Evolutionary conservation across 202 grass and related monocot species (phyloP).

Genomic region (Zoysia matrella): DNA sequence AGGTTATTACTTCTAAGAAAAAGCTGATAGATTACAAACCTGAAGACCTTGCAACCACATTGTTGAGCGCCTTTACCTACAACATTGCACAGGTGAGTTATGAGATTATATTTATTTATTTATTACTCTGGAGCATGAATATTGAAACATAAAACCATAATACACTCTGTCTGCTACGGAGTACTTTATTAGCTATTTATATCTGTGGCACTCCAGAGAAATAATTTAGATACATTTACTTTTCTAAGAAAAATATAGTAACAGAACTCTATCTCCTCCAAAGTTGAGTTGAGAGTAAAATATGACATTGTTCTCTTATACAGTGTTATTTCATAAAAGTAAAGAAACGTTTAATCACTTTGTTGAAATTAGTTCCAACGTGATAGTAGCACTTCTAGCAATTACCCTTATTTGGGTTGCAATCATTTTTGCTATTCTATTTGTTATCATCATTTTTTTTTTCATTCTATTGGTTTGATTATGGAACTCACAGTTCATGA

Average conservation of each 20-base stretch:
- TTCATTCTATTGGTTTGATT: slow-evolving; percentile 24
- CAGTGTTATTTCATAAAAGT: not conserved
- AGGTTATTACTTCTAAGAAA: slow-evolving; percentile 92
- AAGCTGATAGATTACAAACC: slow-evolving; percentile 76
- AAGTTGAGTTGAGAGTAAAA: slow-evolving; percentile 1
- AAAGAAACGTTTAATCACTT: slow-evolving; percentile 1
- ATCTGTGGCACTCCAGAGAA: not conserved
- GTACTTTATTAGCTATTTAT: slow-evolving; percentile 20
- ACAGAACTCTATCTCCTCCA: not conserved
- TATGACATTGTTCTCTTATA: slow-evolving; percentile 4
- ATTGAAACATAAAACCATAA: not conserved
- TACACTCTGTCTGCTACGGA: not conserved
- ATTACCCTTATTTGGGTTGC: slow-evolving; percentile 14
- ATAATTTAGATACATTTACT: slow-evolving; percentile 3
- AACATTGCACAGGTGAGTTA: slow-evolving; percentile 93
- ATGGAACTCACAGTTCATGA: slow-evolving; percentile 36
- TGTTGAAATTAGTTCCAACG: slow-evolving; percentile 14
- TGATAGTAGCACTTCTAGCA: slow-evolving; percentile 4
- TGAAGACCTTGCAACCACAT: slow-evolving; percentile 89
- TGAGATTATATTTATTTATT: slow-evolving; percentile 13
- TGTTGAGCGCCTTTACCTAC: slow-evolving; percentile 97
- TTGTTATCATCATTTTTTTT: not conserved
- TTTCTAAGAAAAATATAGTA: slow-evolving; percentile 26
- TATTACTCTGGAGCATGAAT: not conserved
- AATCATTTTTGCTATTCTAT: slow-evolving; percentile 21